A percentile compares a stretch with the other conserved stretches of the same genome.
These are phyloP conservation scores for Hypoxylon lienhwacheense DNA, from an alignment of 495 filamentous ascomycete genomes.

Conservation along the genomic window DNA sequence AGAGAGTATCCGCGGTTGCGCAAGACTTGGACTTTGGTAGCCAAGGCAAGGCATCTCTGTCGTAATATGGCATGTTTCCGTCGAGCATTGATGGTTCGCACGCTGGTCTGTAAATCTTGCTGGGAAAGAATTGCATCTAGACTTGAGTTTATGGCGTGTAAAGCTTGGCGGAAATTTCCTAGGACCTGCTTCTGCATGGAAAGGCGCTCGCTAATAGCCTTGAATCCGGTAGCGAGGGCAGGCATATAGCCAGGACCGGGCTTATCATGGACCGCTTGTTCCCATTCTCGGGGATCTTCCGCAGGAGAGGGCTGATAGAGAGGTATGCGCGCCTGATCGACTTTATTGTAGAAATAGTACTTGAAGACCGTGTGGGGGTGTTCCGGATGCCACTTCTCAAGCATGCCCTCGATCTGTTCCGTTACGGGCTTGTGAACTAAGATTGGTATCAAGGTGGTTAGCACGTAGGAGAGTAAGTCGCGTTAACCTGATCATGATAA, in stretches of 20 bases:
- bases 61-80: constrained; percentile 78
- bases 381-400: constrained; percentile 79
- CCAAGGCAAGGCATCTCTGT: constrained; percentile 79
- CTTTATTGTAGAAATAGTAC: constrained; percentile 91
- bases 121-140: constrained; percentile 75
- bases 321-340: constrained; percentile 73
- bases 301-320: constrained; percentile 76
- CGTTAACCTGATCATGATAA: background rate
- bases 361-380: constrained; percentile 77
- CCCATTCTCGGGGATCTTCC: constrained; percentile 87
- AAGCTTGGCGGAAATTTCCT: constrained; percentile 68
- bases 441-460: constrained; percentile 17
- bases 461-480: background rate
- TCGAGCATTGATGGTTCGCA: constrained; percentile 76
- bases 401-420: constrained; percentile 78
- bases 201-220: constrained; percentile 71
- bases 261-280: constrained; percentile 84
- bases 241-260: constrained; percentile 77
- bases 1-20: constrained; percentile 91
- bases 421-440: constrained; percentile 71
- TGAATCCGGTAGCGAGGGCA: constrained; percentile 59
- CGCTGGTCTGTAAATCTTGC: constrained; percentile 79
- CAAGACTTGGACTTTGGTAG: constrained; percentile 88
- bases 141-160: constrained; percentile 88
- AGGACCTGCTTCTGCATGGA: constrained; percentile 74